Percentiles rank a stretch among this genome's conserved stretches.
Conservation (phyloP, 768 basidiomycete species). For the Symmetrospora coprosmae region DNA sequence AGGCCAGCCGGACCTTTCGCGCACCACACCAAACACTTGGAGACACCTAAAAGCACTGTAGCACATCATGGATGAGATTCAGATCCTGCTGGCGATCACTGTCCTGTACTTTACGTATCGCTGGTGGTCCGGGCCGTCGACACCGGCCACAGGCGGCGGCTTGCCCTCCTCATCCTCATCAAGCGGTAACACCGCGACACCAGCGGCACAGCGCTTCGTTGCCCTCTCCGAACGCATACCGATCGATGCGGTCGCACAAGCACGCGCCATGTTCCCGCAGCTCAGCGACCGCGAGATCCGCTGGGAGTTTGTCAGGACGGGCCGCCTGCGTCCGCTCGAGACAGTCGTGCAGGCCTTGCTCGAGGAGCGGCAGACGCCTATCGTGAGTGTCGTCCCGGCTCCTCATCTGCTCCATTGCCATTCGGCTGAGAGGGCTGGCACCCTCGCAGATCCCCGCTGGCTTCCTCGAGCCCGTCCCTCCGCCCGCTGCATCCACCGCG, state of each 20-base stretch:
- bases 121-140: conserved; percentile 1
- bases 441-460: neutral
- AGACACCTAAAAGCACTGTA: too few species aligned
- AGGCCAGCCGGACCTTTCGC: too few species aligned
- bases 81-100: conserved; percentile 7
- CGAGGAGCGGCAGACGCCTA: neutral
- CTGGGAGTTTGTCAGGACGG: conserved; percentile 14
- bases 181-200: neutral
- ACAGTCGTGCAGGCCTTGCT: conserved; percentile 8
- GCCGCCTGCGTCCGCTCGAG: neutral
- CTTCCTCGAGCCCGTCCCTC: neutral
- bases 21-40: too few species aligned
- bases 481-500: neutral
- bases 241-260: neutral
- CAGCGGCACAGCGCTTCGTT: neutral
- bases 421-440: neutral
- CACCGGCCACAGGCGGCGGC: neutral
- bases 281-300: neutral
- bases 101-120: conserved; percentile 10
- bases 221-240: neutral
- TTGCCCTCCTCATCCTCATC: neutral
- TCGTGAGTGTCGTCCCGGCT: neutral
- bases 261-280: conserved; percentile 15
- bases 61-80: conserved; percentile 19
- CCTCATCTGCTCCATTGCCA: neutral